phyloP scores from a whole-genome alignment of 768 basidiomycete genomes.

The Boletus sp. region DNA sequence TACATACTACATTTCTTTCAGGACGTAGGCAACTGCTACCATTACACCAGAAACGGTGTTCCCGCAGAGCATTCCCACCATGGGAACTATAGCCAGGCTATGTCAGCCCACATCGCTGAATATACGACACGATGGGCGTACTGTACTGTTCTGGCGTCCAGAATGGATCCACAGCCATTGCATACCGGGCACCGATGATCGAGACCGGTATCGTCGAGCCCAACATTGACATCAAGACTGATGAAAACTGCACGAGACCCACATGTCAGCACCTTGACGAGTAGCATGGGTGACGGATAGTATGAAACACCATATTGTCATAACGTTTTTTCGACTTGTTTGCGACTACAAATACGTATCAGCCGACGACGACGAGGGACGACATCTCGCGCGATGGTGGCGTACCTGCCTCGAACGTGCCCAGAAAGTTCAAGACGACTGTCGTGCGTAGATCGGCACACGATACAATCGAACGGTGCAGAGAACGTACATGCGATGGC shows the following conservation, averaged over 20 bases:
- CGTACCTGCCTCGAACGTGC: slow-evolving; percentile 73
- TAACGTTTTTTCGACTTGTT: slow-evolving; percentile 78
- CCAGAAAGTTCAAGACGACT: slow-evolving; percentile 73
- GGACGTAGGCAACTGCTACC: slow-evolving; percentile 63
- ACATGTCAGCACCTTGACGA: slow-evolving; percentile 7
- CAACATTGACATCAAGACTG: slow-evolving; percentile 65
- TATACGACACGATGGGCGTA: slow-evolving; percentile 29
- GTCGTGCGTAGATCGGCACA: not conserved
- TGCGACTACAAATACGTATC: slow-evolving; percentile 45
- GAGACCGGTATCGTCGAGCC: slow-evolving; percentile 79
- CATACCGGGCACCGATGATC: slow-evolving; percentile 68
- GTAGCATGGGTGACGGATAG: not conserved
- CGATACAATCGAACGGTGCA: not conserved
- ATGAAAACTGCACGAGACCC: slow-evolving; percentile 45
- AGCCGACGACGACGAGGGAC: not conserved
- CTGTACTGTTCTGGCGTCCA: slow-evolving; percentile 84
- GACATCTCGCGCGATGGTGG: not conserved
- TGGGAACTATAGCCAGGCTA: slow-evolving; percentile 51
- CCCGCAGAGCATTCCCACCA: slow-evolving; percentile 85
- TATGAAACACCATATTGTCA: slow-evolving; percentile 61
- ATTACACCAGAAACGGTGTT: slow-evolving; percentile 74
- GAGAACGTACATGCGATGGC: slow-evolving; percentile 63
- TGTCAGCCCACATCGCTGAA: not conserved
- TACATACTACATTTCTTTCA: slow-evolving; percentile 71
- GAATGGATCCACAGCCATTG: slow-evolving; percentile 74